A percentile compares a stretch with the other conserved stretches of the same genome.
These are phyloP conservation scores for Zygosaccharomyces rouxii DNA, from an alignment of 805 yeast genomes.

Conservation along the genomic window DNA sequence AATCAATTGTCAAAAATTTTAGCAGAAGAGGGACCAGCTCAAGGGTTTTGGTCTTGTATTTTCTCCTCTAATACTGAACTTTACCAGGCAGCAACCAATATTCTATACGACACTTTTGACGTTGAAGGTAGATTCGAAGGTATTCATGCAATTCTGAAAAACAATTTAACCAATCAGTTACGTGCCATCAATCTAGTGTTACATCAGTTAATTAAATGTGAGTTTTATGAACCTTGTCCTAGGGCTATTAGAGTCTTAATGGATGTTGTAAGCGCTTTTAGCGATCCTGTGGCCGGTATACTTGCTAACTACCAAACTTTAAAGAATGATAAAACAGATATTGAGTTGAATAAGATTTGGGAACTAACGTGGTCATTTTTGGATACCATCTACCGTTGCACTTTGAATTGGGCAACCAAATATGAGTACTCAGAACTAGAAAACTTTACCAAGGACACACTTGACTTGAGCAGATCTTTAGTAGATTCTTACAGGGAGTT, in stretches of 20 bases:
- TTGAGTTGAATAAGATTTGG: constrained; percentile 54
- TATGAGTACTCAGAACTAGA: constrained; percentile 54
- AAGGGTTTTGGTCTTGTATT: constrained; percentile 71
- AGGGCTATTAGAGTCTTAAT: constrained; percentile 67
- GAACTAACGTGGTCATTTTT: constrained; percentile 65
- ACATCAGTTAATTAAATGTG: constrained; percentile 41
- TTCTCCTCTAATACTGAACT: constrained; percentile 55
- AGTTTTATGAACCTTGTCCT: constrained; percentile 67
- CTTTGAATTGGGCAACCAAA: constrained; percentile 69
- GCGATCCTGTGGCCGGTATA: constrained; percentile 64
- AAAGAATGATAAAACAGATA: constrained; percentile 24
- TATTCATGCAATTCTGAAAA: constrained; percentile 48
- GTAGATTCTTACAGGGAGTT: constrained; percentile 61
- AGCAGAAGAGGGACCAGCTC: constrained; percentile 41
- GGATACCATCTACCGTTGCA: constrained; percentile 59
- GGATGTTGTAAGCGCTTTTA: constrained; percentile 62
- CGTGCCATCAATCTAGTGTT: constrained; percentile 47
- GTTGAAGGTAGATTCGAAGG: constrained; percentile 78
- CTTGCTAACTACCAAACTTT: constrained; percentile 32
- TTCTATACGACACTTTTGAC: constrained; percentile 72
- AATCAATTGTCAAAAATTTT: constrained; percentile 39
- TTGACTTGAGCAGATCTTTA: constrained; percentile 69
- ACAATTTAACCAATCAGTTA: constrained; percentile 44
- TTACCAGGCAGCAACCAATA: constrained; percentile 65
- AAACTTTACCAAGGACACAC: constrained; percentile 81